phyloP scores from a whole-genome alignment of 257 asterid species.

The Solanum paucissectum region DNA sequence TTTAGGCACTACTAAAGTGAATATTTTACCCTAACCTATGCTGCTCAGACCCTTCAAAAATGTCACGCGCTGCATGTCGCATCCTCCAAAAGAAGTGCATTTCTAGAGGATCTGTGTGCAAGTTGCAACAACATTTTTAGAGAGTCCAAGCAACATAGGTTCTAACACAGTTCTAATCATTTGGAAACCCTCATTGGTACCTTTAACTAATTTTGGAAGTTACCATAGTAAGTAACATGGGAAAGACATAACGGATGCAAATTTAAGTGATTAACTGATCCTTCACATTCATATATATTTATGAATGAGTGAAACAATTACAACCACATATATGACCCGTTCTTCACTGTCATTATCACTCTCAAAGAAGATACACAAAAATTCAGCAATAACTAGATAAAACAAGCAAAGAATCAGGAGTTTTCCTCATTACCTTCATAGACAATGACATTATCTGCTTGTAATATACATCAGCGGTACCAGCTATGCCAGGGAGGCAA shows the following conservation, averaged over 20 bases:
- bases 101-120: neutral
- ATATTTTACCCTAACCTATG: neutral
- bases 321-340: neutral
- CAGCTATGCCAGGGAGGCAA: slow-evolving; percentile 92
- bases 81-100: neutral
- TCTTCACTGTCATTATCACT: neutral
- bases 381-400: neutral
- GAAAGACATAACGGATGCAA: neutral
- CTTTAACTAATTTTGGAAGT: neutral
- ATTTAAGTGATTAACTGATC: neutral
- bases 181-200: neutral
- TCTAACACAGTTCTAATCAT: neutral
- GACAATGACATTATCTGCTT: slow-evolving; percentile 94
- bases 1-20: neutral
- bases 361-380: neutral
- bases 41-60: neutral
- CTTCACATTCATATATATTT: neutral
- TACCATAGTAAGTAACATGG: neutral
- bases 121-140: neutral
- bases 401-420: neutral
- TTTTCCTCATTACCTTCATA: slow-evolving; percentile 52
- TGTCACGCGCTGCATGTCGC: neutral
- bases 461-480: slow-evolving; percentile 94
- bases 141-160: neutral
- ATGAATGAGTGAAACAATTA: neutral